These are phyloP conservation scores for Nemania bipapillata DNA, from an alignment of 2,329 filamentous ascomycete species.

Conservation along the genomic window DNA sequence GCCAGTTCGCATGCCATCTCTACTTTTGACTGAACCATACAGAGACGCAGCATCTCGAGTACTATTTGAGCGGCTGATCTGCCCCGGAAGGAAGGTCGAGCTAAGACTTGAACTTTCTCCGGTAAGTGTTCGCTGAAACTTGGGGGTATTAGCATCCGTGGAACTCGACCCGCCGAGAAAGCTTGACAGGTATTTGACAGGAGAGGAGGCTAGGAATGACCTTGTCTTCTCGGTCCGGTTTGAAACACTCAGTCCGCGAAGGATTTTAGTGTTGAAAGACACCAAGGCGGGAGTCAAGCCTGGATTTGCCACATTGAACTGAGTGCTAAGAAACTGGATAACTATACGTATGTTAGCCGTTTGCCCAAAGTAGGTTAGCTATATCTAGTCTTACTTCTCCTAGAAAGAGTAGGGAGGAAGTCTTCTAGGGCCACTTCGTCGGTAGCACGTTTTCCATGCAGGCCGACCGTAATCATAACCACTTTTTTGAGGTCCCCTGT, in stretches of 20 bases:
- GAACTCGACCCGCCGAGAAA: conserved; percentile 73
- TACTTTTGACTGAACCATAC: conserved; percentile 65
- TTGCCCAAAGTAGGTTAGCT: neutral
- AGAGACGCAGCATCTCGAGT: conserved; percentile 62
- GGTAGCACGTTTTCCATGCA: conserved; percentile 75
- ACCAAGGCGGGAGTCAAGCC: conserved; percentile 74
- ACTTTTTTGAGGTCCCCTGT: conserved; percentile 63
- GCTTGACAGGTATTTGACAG: conserved; percentile 88
- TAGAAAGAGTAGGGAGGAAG: conserved; percentile 78
- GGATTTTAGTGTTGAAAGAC: conserved; percentile 79
- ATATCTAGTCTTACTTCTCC: conserved; percentile 67
- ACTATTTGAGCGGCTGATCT: conserved; percentile 58
- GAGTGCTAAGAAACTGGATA: conserved; percentile 75
- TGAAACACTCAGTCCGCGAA: conserved; percentile 74
- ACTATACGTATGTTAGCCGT: conserved; percentile 62
- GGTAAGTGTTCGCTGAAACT: conserved; percentile 56
- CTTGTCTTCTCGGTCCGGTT: conserved; percentile 72
- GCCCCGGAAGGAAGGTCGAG: conserved; percentile 56
- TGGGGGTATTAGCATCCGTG: conserved; percentile 54
- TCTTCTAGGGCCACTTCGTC: conserved; percentile 79
- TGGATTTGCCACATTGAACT: conserved; percentile 74
- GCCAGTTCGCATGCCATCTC: conserved; percentile 56
- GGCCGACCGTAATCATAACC: conserved; percentile 66
- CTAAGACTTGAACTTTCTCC: conserved; percentile 51
- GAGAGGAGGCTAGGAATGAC: conserved; percentile 81